These are phyloP conservation scores for Vitis hybrid DNA, from an alignment of 177 flowering plant genomes.

Conservation along the genomic window DNA sequence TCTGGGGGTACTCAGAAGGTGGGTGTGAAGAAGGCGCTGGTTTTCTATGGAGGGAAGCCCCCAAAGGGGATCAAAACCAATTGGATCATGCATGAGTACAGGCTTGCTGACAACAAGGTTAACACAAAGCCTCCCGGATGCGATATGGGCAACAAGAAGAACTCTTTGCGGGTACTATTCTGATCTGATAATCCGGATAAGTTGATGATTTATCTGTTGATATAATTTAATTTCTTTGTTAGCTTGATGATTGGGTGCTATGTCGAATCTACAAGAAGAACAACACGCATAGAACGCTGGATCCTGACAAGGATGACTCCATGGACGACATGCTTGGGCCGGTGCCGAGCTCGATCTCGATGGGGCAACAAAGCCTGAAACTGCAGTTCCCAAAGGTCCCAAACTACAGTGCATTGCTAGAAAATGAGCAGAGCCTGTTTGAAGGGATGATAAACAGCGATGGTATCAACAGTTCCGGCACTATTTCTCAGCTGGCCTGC, in stretches of 20 bases:
- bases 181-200: too few relatives aligned
- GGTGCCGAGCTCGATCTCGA: constrained; percentile 25
- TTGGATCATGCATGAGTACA: constrained; percentile 97
- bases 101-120: constrained; percentile 52
- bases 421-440: constrained; percentile 22
- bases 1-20: constrained; percentile 69
- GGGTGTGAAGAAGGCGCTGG: constrained; percentile 90
- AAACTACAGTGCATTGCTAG: constrained; percentile 25
- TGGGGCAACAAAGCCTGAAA: constrained; percentile 13
- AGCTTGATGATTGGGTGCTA: constrained; percentile 97
- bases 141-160: constrained; percentile 49
- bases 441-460: constrained; percentile 24
- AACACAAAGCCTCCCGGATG: constrained; percentile 47
- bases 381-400: constrained; percentile 12
- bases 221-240: constrained; percentile 2
- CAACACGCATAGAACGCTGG: constrained; percentile 53
- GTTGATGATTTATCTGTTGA: neutral
- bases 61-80: constrained; percentile 84
- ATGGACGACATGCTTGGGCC: constrained; percentile 53
- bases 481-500: constrained; percentile 13
- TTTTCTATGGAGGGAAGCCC: constrained; percentile 85
- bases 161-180: constrained; percentile 61
- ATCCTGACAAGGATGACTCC: constrained; percentile 56
- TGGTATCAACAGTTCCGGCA: constrained; percentile 10
- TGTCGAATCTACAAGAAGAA: constrained; percentile 94